These are phyloP conservation scores for Neonectria sp. DNA, from an alignment of 2,329 filamentous ascomycete genomes.

Conservation along the genomic window DNA sequence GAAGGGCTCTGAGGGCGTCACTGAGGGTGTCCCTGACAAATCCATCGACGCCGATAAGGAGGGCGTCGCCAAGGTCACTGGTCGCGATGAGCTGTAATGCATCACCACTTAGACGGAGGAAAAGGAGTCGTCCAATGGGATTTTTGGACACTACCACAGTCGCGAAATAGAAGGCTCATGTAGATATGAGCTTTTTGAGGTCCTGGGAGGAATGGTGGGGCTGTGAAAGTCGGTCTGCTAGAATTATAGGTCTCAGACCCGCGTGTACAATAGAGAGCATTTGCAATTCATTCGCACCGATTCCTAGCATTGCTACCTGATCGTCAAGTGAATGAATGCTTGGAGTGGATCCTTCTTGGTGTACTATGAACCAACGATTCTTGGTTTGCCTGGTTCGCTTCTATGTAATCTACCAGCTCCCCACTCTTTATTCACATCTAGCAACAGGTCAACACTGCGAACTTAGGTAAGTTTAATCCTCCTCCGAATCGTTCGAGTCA, in stretches of 20 bases:
- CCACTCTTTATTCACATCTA: conserved; percentile 15
- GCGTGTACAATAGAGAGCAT: conserved; percentile 41
- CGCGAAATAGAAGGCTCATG: background rate
- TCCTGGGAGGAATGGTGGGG: conserved; percentile 4
- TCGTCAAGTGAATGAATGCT: conserved; percentile 26
- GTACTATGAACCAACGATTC: conserved; percentile 3
- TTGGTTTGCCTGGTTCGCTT: conserved; percentile 12
- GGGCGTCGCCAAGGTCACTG: conserved; percentile 76
- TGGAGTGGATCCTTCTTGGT: background rate
- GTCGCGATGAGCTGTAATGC: conserved; percentile 79
- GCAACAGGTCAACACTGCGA: conserved; percentile 11
- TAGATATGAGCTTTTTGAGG: conserved; percentile 11
- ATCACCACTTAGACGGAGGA: conserved; percentile 14
- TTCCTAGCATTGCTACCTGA: conserved; percentile 41
- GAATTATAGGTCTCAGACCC: conserved; percentile 35
- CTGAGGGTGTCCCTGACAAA: conserved; percentile 54
- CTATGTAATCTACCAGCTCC: conserved; percentile 21
- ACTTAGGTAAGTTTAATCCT: conserved; percentile 40
- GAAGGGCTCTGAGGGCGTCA: conserved; percentile 73
- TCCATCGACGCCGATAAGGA: conserved; percentile 56
- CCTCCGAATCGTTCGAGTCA: conserved; percentile 48
- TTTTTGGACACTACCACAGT: conserved; percentile 1
- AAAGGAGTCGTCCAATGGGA: background rate
- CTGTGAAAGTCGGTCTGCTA: conserved; percentile 27
- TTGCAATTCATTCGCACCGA: conserved; percentile 34